Evolutionary conservation across 2,329 filamentous ascomycete genomes (phyloP).

Genomic region (Trichoderma sp.): DNA sequence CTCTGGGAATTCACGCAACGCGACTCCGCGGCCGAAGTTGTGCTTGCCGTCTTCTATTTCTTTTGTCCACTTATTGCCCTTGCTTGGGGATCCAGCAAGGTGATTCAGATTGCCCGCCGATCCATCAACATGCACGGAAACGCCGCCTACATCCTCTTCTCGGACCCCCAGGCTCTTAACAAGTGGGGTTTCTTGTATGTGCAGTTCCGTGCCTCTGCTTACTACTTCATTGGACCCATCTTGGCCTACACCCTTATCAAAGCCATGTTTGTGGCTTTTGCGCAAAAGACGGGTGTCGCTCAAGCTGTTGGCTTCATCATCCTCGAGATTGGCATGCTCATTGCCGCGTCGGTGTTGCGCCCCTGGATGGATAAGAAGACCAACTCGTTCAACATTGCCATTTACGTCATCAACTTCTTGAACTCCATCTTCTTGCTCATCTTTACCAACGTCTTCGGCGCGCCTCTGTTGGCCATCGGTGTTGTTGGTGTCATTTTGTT

Average conservation of each 20-base stretch:
- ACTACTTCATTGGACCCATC: conserved; percentile 88
- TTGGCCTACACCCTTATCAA: conserved; percentile 83
- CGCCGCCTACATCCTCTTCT: conserved; percentile 95
- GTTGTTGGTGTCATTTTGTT: conserved; percentile 90
- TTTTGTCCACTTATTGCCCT: conserved; percentile 77
- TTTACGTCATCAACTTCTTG: conserved; percentile 86
- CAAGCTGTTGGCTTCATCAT: conserved; percentile 86
- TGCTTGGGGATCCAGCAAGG: conserved; percentile 85
- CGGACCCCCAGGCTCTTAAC: conserved; percentile 87
- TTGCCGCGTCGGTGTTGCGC: conserved; percentile 76
- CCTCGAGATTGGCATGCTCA: conserved; percentile 78
- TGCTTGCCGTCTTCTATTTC: conserved; percentile 87
- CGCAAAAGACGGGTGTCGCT: conserved; percentile 59
- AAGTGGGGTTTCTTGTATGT: conserved; percentile 99
- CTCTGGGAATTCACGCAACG: conserved; percentile 89
- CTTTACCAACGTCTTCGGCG: conserved; percentile 84
- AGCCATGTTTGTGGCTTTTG: conserved; percentile 85
- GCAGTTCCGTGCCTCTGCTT: conserved; percentile 91
- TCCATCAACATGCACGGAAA: conserved; percentile 93
- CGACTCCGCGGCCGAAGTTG: conserved; percentile 84
- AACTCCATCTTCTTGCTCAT: conserved; percentile 88
- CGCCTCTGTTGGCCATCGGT: conserved; percentile 81
- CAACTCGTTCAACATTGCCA: conserved; percentile 94
- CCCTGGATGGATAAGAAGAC: conserved; percentile 99
- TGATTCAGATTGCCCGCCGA: conserved; percentile 83